Conservation (phyloP, 1,139 yeast genomes). For the Candida frijolesensis region DNA sequence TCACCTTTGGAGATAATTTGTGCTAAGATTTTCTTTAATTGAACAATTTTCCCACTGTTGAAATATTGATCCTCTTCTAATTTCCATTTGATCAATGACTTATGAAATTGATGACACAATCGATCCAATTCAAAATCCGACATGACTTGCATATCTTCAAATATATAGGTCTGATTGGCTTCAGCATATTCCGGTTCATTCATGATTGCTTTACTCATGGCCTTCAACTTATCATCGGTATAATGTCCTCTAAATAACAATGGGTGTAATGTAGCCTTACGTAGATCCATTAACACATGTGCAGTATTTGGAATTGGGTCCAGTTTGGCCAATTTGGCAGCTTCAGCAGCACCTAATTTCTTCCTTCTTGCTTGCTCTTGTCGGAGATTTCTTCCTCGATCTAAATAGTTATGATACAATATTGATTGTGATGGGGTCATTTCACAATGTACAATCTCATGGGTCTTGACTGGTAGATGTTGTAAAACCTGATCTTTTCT, state of each 20-base stretch:
- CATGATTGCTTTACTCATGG: slow-evolving; percentile 80
- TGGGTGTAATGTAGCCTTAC: slow-evolving; percentile 80
- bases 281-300: slow-evolving; percentile 66
- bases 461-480: slow-evolving; percentile 80
- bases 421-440: slow-evolving; percentile 57
- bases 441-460: slow-evolving; percentile 64
- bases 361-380: slow-evolving; percentile 53
- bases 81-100: slow-evolving; percentile 55
- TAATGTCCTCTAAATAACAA: slow-evolving; percentile 65
- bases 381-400: slow-evolving; percentile 46
- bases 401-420: slow-evolving; percentile 63
- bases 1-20: slow-evolving; percentile 61
- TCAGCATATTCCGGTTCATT: slow-evolving; percentile 74
- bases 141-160: slow-evolving; percentile 97
- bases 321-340: slow-evolving; percentile 37
- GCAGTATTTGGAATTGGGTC: slow-evolving; percentile 42
- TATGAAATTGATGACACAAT: slow-evolving; percentile 73
- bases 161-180: slow-evolving; percentile 75
- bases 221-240: slow-evolving; percentile 51
- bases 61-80: slow-evolving; percentile 62
- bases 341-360: slow-evolving; percentile 41
- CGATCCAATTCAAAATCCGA: slow-evolving; percentile 83
- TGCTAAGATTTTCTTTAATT: slow-evolving; percentile 60
- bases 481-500: slow-evolving; percentile 88
- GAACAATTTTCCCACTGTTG: slow-evolving; percentile 75